Base-by-base conservation (phyloP, 2,329 filamentous ascomycete species). In the Didymella keratinophila region DNA sequence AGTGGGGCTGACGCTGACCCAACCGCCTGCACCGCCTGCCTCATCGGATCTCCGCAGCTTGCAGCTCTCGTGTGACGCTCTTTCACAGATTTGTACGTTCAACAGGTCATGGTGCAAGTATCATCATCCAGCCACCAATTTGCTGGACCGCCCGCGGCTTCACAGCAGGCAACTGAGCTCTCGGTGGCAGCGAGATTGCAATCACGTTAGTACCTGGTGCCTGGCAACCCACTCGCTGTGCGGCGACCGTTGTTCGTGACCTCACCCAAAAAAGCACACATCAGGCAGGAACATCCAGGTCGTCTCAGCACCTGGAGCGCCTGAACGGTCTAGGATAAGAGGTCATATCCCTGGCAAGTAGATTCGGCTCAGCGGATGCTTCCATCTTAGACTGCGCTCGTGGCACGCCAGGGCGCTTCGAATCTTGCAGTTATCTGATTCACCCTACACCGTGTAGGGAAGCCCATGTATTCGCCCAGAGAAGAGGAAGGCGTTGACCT, bases 1-100 rank as follows among this genome's bases (percentile, higher is more conserved):
- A 47, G 57, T 51, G 56, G 51, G 34, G 56, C 52, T 48, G 55
- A 52, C 44, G 50, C 44, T 47, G 30, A 20, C 25, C 50, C 45
- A 53, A 46, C 50, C 45, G 45, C 55, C 44, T 52, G 49, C 25
- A 45, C 32, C 34, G 21, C 27, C 30, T 53, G 39, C 25, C 28
- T 25, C 45, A 28, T 25, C 44, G 46, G 56, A 50, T 53, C 50
- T 50, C 32, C 50, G 56, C 56, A 46, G 16, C 27, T 39, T 46
- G 10, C 45, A 46, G n/a, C 32, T 5, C 12, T 51, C n/a, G 34
- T 48, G 11, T 36, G 48, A 43, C 36, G 48, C 37, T 43, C 36
- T 25, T 16, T 20, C 20, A 21, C 21, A 16, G 12, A 23, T 18
- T 16, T 36, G 39, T 14, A 32, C 9, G 25, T 34, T 23, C n/a